Percentiles rank a stretch among this genome's conserved stretches.
Conservation (phyloP, 805 yeast genomes). For the Candida sakaeoensis region DNA sequence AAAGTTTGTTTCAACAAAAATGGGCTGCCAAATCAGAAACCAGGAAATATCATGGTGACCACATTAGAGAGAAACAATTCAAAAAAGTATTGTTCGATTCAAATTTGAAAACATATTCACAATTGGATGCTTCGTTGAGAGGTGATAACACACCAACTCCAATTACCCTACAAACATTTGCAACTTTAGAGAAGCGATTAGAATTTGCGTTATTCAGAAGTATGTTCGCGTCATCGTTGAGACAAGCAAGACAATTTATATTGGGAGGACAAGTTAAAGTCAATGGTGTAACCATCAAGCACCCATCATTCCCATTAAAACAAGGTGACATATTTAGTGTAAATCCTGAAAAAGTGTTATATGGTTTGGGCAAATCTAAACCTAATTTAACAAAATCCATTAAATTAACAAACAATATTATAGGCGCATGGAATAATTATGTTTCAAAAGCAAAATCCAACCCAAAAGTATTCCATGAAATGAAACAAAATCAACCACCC, state of each 20-base stretch:
- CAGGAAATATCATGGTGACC: conserved; percentile 94
- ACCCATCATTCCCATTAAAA: conserved; percentile 72
- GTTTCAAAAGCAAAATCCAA: conserved; percentile 54
- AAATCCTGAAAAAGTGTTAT: conserved; percentile 77
- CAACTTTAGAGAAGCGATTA: conserved; percentile 80
- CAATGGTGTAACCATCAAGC: conserved; percentile 73
- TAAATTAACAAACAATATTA: conserved; percentile 67
- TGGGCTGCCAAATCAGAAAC: conserved; percentile 90
- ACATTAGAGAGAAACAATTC: conserved; percentile 80
- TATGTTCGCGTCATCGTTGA: conserved; percentile 86
- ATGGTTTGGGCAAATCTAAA: conserved; percentile 80
- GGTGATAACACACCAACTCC: conserved; percentile 69
- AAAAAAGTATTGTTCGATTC: conserved; percentile 59
- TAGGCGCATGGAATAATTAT: conserved; percentile 70
- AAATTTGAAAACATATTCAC: conserved; percentile 80
- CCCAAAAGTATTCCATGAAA: conserved; percentile 57
- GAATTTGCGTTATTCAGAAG: conserved; percentile 90
- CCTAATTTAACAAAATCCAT: conserved; percentile 70
- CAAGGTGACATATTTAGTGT: conserved; percentile 89
- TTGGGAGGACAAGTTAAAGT: conserved; percentile 78
- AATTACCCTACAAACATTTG: conserved; percentile 81
- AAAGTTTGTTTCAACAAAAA: conserved; percentile 85
- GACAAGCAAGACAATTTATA: conserved; percentile 91
- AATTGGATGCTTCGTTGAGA: conserved; percentile 74
- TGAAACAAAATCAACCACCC: conserved; percentile 39